Conservation (phyloP, 2,329 filamentous ascomycete species). For the Alternaria sp. region DNA sequence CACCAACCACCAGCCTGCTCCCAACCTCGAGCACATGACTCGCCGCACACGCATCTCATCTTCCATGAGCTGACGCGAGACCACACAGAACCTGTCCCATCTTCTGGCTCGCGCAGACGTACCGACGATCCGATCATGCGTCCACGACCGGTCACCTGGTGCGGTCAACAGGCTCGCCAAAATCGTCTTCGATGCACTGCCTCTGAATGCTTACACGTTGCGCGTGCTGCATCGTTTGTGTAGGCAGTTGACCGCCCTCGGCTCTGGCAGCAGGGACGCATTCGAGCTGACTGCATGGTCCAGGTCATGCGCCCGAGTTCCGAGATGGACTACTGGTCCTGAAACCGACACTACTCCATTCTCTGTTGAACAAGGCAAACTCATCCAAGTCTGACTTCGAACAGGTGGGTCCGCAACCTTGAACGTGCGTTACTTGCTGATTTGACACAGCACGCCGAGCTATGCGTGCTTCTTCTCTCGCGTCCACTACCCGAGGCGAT, state of each 20-base stretch:
- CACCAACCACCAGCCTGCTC: slow-evolving; percentile 9
- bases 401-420: slow-evolving; percentile 33
- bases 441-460: slow-evolving; percentile 33
- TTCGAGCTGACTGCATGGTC: slow-evolving; percentile 28
- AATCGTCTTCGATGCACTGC: slow-evolving; percentile 59
- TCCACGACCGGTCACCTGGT: slow-evolving; percentile 58
- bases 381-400: slow-evolving; percentile 42
- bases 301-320: slow-evolving; percentile 46
- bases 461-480: slow-evolving; percentile 48
- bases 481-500: slow-evolving; percentile 41
- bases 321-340: slow-evolving; percentile 41
- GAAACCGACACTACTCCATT: slow-evolving; percentile 44
- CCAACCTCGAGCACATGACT: slow-evolving; percentile 32
- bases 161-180: slow-evolving; percentile 56
- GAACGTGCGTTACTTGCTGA: slow-evolving; percentile 7
- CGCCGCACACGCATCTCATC: slow-evolving; percentile 24
- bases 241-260: slow-evolving; percentile 37
- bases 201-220: slow-evolving; percentile 61
- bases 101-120: slow-evolving; percentile 47
- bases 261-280: background rate
- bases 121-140: slow-evolving; percentile 56
- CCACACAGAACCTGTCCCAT: slow-evolving; percentile 47
- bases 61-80: slow-evolving; percentile 35
- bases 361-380: slow-evolving; percentile 46
- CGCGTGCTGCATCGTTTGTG: slow-evolving; percentile 61